Base-by-base conservation (phyloP, 192 early-diverging fungal genomes). In the Podila clonocystis region DNA sequence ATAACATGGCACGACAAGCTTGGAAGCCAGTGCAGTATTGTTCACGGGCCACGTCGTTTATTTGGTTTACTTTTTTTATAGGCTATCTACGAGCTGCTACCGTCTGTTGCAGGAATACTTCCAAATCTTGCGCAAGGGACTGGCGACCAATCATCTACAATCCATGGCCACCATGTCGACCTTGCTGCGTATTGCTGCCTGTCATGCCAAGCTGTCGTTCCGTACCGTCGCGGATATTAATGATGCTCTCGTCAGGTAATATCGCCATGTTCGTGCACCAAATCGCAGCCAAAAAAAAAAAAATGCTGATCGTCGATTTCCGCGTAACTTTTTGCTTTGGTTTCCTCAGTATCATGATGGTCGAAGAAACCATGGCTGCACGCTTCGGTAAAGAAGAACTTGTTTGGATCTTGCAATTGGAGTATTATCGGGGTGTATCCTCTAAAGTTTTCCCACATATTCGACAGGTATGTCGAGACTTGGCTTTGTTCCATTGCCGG, bases 181-280 rank as follows among this genome's bases (percentile, higher is more conserved):
- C 2, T 38, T 80, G 15, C 52, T 73, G 11, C 67, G 61, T 30
- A 12, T 73, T n/a, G 77, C 77, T 2, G 38, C 30, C 24, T 73
- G 77, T 28, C 70, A 80, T 33, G 77, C 77, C 9, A 80, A 80
- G 70, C 61, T 80, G 8, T 73, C 70, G 20, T 61, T 73, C n/a
- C 77, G 71, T 9, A 29, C 65, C 2, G 50, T 69, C 5, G 70
- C 70, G 0, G 50, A 63, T 24, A 61, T 9, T 11, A 57, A 48
- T 9, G 77, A 80, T 52, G 77, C 77, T 22, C 77, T 80, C 4
- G 62, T 80, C 62, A 80, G 77, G 77, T 80, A 63, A 11, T 55
- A 17, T 19, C 17, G 7, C 4, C 30, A 17, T 19, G 5, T 15
- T 29, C 45, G 9, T 31, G 4, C 33, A 22, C 22, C 30, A 3